Evolutionary conservation across 176 grass and related monocot genomes (phyloP), one percentile per base, ranked within the genome.

Genomic region (Coix lacrymajobi): DNA sequence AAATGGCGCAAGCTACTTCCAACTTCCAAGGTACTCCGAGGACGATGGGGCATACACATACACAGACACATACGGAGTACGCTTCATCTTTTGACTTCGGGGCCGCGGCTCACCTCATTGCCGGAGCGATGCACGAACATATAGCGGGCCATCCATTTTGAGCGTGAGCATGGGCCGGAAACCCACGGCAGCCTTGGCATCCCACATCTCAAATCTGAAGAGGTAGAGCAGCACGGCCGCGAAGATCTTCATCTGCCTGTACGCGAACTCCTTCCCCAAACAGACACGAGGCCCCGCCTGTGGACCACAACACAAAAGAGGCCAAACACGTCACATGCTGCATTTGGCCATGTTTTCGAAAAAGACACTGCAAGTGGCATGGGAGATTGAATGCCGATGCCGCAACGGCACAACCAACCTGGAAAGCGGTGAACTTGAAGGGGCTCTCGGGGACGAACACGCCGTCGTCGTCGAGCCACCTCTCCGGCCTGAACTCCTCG

Each of bases 201-300:
- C 90, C 83, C 85, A 78, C 75, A 89, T 89, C 85, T 92, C 63
- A 61, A 97, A 97, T 14, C 52, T 90, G 80, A 89, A 97, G 19
- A 87, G 49, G 65, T 81, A 84, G 54, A 94, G 66, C 12, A 97
- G 81, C 11, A 84, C 67, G 0, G 90, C 88, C 4, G 88, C 86
- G 14, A 92, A 75, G 49, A 97, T 94, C 51, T 94, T 94, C 86
- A 97, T 97, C 83, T 97, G 88, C 30, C 92, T 87, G 46, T 94
- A 97, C 3, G 94, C 94, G 31, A 97, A 97, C n/a, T 94, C 94
- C 81, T 89, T 97, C 3, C 94, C 94, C 77, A 97, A 71, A 54
- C 94, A 97, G 22, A 97, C 80, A 7, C 94, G 85, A 71, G 92
- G 92, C 6, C 94, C 94, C 2, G 92, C 94, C 94, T 92, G 63